phyloP scores from a whole-genome alignment of 2,329 filamentous ascomycete species.

The Xylaria sp. region DNA sequence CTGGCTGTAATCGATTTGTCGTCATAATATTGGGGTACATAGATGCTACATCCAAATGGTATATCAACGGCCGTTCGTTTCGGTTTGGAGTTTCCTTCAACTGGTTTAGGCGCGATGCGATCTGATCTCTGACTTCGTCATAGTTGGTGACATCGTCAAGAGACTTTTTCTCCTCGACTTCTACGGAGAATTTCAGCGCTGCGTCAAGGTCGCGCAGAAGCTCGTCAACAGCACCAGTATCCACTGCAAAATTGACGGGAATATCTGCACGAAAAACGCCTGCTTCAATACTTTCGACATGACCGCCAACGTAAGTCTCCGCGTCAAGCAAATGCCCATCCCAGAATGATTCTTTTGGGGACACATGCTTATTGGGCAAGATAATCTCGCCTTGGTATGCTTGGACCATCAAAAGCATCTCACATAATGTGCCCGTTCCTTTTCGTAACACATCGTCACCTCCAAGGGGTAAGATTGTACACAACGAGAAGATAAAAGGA shows the following conservation, averaged over 20 bases:
- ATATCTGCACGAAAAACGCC: slow-evolving; percentile 97
- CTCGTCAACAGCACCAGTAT: slow-evolving; percentile 88
- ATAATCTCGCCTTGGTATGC: slow-evolving; percentile 93
- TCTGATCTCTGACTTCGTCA: slow-evolving; percentile 85
- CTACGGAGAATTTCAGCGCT: slow-evolving; percentile 87
- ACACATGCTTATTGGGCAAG: slow-evolving; percentile 93
- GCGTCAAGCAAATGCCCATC: slow-evolving; percentile 96
- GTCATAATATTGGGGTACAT: slow-evolving; percentile 99
- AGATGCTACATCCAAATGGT: slow-evolving; percentile 97
- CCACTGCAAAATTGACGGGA: slow-evolving; percentile 92
- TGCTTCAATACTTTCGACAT: slow-evolving; percentile 98
- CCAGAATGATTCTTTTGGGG: slow-evolving; percentile 93
- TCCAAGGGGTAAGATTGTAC: slow-evolving; percentile 92
- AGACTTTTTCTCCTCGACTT: slow-evolving; percentile 84
- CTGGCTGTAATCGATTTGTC: slow-evolving; percentile 94
- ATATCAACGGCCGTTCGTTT: slow-evolving; percentile 87
- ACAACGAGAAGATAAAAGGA: slow-evolving; percentile 98
- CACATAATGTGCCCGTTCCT: slow-evolving; percentile 97
- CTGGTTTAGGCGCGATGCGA: slow-evolving; percentile 73
- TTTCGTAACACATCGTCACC: slow-evolving; percentile 94
- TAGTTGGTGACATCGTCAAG: slow-evolving; percentile 84
- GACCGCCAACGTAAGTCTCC: slow-evolving; percentile 97
- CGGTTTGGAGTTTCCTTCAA: slow-evolving; percentile 87
- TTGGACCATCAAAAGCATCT: slow-evolving; percentile 99
- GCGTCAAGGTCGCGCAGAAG: slow-evolving; percentile 86